phyloP scores from a whole-genome alignment of 805 yeast genomes.

The Nakazawaea ishiwadae region DNA sequence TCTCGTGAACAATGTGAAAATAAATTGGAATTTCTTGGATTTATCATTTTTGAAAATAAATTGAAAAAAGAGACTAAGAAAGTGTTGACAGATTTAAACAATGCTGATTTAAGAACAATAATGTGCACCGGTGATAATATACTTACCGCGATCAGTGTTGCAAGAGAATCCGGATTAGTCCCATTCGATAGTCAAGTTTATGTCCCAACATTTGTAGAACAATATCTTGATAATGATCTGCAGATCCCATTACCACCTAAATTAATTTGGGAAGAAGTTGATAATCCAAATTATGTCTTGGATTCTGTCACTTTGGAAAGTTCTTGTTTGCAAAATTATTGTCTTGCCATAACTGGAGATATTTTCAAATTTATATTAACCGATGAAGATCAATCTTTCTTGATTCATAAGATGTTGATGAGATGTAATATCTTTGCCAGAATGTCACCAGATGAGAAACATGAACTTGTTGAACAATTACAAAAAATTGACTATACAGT shows the following conservation, averaged over 20 bases:
- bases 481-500: conserved; percentile 86
- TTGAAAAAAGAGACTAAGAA: conserved; percentile 63
- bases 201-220: conserved; percentile 55
- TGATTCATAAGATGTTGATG: conserved; percentile 56
- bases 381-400: conserved; percentile 32
- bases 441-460: conserved; percentile 99
- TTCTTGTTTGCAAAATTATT: conserved; percentile 36
- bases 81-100: conserved; percentile 53
- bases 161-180: conserved; percentile 73
- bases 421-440: conserved; percentile 82
- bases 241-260: conserved; percentile 4
- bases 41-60: conserved; percentile 89
- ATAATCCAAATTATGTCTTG: conserved; percentile 47
- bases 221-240: conserved; percentile 10
- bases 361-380: conserved; percentile 75
- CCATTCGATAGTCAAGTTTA: conserved; percentile 39
- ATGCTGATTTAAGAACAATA: conserved; percentile 73
- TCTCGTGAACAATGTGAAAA: conserved; percentile 66
- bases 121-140: conserved; percentile 99
- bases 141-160: conserved; percentile 91
- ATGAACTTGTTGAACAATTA: conserved; percentile 85
- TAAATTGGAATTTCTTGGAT: conserved; percentile 73
- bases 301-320: conserved; percentile 65
- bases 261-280: conserved; percentile 64
- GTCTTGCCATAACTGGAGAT: conserved; percentile 89